Percentiles rank a stretch among this genome's conserved stretches.
phyloP scores from a whole-genome alignment of 179 eudicot species.

The Camellia oleifera region DNA sequence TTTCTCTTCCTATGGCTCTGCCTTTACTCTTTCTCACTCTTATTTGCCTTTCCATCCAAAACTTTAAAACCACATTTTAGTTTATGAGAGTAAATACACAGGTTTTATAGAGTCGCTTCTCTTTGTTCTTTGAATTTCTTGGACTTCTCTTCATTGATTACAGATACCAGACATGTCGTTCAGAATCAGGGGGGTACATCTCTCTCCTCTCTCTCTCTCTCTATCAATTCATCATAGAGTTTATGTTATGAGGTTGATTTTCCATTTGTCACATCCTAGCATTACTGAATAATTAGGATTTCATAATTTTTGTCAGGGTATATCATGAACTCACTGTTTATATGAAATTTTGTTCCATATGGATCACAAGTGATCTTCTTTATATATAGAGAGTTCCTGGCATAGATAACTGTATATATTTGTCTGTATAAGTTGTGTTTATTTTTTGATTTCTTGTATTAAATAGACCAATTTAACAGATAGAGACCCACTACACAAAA shows the following conservation, averaged over 20 bases:
- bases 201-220: background rate
- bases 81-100: background rate
- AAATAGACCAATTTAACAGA: too few species aligned
- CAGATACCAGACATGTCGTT: constrained; percentile 22
- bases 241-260: background rate
- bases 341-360: too few species aligned
- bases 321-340: too few species aligned
- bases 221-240: background rate
- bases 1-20: constrained; percentile 4
- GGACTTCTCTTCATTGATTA: background rate
- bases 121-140: background rate
- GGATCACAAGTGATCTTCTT: too few species aligned
- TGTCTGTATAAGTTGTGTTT: too few species aligned
- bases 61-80: constrained; percentile 8
- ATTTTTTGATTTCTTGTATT: too few species aligned
- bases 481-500: too few species aligned
- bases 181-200: constrained; percentile 27
- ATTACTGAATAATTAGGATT: too few species aligned
- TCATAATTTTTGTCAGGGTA: too few species aligned
- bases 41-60: constrained; percentile 5
- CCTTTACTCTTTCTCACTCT: background rate
- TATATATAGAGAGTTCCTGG: too few species aligned
- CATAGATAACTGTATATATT: too few species aligned
- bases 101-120: background rate
- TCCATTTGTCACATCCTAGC: background rate